Evolutionary conservation across 139 green algal genomes (phyloP).

Genomic region (Ettlia oleoabundans): DNA sequence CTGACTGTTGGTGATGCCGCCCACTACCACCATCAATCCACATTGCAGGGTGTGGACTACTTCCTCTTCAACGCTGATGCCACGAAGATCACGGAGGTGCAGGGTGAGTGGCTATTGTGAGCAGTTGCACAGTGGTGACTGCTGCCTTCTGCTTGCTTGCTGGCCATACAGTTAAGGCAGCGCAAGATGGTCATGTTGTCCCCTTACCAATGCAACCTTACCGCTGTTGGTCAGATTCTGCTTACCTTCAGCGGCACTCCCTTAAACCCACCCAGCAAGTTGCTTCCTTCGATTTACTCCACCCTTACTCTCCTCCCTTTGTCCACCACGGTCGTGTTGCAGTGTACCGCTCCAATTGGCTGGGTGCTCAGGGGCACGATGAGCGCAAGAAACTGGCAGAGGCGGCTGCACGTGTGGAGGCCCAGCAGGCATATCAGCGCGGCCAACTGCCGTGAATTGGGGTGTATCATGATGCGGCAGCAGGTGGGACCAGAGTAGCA

Average conservation of each 20-base stretch:
- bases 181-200: too few relatives aligned
- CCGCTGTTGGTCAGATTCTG: too few relatives aligned
- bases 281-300: too few relatives aligned
- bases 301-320: too few relatives aligned
- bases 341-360: slow-evolving; percentile 33
- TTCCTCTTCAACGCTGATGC: slow-evolving; percentile 29
- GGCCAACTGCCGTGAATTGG: slow-evolving; percentile 4
- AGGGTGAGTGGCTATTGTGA: slow-evolving; percentile 9
- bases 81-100: slow-evolving; percentile 31
- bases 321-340: background rate
- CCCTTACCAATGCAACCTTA: too few relatives aligned
- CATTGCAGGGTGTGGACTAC: slow-evolving; percentile 16
- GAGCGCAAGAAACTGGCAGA: slow-evolving; percentile 34
- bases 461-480: background rate
- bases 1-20: background rate
- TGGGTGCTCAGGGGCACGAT: slow-evolving; percentile 29
- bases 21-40: too few relatives aligned
- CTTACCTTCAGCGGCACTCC: too few relatives aligned
- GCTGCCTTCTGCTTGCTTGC: too few relatives aligned
- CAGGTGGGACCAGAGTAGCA: too few relatives aligned
- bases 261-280: too few relatives aligned
- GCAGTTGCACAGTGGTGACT: too few relatives aligned
- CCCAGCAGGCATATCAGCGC: slow-evolving; percentile 11
- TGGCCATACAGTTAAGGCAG: too few relatives aligned
- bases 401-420: background rate